phyloP scores from a whole-genome alignment of 352 stramenopile genomes.

The Pythium phragmiticola region DNA sequence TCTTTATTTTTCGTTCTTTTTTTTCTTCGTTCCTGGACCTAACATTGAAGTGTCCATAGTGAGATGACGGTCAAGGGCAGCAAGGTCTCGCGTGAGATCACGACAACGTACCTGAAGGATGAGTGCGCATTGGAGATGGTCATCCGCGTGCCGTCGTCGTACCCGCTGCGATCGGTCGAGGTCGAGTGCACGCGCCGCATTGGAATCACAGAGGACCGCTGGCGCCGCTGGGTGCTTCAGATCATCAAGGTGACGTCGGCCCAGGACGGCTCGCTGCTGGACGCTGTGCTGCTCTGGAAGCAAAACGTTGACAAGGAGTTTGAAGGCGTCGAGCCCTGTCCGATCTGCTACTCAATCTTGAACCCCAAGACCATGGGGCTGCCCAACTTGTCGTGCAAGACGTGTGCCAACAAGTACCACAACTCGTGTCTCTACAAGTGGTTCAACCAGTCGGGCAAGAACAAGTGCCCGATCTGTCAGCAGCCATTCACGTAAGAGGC shows the following conservation, averaged over 20 bases:
- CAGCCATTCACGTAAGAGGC: constrained; percentile 81
- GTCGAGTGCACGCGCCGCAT: constrained; percentile 91
- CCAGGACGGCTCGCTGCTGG: constrained; percentile 86
- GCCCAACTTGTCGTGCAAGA: constrained; percentile 89
- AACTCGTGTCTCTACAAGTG: constrained; percentile 93
- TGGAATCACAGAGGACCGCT: constrained; percentile 89
- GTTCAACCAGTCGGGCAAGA: constrained; percentile 93
- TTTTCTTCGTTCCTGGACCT: not conserved
- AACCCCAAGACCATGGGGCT: constrained; percentile 90
- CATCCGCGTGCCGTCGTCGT: constrained; percentile 83
- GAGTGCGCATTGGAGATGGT: constrained; percentile 91
- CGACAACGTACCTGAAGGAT: constrained; percentile 92
- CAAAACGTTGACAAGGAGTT: constrained; percentile 92
- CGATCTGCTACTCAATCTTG: constrained; percentile 92
- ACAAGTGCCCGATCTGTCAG: constrained; percentile 92
- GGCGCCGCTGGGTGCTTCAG: constrained; percentile 92
- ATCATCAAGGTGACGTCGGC: constrained; percentile 90
- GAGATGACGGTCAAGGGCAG: constrained; percentile 88
- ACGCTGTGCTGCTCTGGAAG: constrained; percentile 92
- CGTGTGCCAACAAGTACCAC: constrained; percentile 92
- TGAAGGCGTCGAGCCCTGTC: constrained; percentile 89
- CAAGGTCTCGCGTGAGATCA: constrained; percentile 87
- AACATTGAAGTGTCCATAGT: constrained; percentile 13
- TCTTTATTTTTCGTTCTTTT: constrained; percentile 1
- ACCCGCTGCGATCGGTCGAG: constrained; percentile 89